Conservation (phyloP, 345 rosid species). For the Litchi chinensis region DNA sequence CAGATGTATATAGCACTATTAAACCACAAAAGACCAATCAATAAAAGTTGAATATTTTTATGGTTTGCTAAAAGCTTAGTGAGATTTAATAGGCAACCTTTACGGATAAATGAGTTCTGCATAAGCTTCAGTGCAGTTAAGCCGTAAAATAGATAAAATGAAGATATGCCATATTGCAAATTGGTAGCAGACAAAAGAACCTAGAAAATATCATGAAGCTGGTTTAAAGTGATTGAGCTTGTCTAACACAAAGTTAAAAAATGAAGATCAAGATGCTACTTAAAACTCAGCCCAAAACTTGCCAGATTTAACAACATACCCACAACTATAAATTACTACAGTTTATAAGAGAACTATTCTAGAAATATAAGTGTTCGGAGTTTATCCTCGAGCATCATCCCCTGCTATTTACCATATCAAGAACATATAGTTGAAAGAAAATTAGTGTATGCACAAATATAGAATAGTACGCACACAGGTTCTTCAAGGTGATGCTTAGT, state of each 20-base stretch:
- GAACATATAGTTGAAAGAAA: background rate
- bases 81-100: background rate
- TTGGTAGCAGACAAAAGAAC: background rate
- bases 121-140: background rate
- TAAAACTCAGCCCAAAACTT: background rate
- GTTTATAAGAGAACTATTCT: background rate
- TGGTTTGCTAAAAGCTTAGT: background rate
- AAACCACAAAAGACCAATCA: background rate
- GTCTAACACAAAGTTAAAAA: background rate
- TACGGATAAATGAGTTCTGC: background rate
- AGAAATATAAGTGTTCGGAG: background rate
- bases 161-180: background rate
- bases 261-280: background rate
- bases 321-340: background rate
- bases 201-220: background rate
- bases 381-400: background rate
- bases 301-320: background rate
- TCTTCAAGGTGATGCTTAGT: background rate
- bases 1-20: slow-evolving; percentile 2
- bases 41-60: too few relatives aligned
- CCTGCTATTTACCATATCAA: background rate
- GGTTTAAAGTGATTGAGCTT: background rate
- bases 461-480: background rate
- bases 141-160: background rate
- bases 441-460: too few relatives aligned